These are phyloP conservation scores for Diplodia scrobiculata DNA, from an alignment of 2,329 filamentous ascomycete genomes.

Conservation along the genomic window DNA sequence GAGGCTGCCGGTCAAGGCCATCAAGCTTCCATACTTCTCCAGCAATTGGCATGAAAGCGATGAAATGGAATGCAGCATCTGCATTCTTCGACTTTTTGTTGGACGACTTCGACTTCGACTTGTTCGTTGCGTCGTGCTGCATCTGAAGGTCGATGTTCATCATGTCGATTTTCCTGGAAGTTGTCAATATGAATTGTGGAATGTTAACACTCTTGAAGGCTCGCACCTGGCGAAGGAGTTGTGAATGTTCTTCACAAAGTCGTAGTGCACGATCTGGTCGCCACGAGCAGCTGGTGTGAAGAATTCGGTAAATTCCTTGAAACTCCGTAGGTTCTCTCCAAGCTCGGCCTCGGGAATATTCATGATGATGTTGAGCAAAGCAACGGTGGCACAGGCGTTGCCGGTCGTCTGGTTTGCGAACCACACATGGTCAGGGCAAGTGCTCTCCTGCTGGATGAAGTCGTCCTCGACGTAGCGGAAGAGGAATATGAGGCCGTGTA, in stretches of 20 bases:
- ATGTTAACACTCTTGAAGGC: constrained; percentile 24
- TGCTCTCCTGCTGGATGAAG: constrained; percentile 53
- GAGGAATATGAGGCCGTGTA: constrained; percentile 86
- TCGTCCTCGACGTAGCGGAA: constrained; percentile 67
- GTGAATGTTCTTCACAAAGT: constrained; percentile 77
- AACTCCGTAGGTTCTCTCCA: constrained; percentile 68
- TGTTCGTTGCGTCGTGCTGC: constrained; percentile 45
- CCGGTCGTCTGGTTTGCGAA: constrained; percentile 89
- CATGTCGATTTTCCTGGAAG: constrained; percentile 69
- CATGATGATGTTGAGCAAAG: constrained; percentile 90
- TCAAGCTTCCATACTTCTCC: constrained; percentile 85
- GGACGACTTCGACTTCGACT: constrained; percentile 27
- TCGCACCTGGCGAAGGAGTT: constrained; percentile 77
- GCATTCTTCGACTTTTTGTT: constrained; percentile 36
- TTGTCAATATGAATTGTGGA: neutral
- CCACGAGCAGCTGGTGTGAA: constrained; percentile 75
- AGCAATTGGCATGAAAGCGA: constrained; percentile 79
- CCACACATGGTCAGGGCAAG: constrained; percentile 72
- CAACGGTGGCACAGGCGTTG: constrained; percentile 90
- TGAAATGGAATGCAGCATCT: constrained; percentile 79
- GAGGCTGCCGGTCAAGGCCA: constrained; percentile 72
- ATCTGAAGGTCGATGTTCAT: constrained; percentile 67
- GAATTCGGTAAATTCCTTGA: constrained; percentile 70
- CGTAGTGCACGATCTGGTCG: constrained; percentile 70
- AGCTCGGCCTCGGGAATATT: constrained; percentile 70